Percentiles rank a stretch among this genome's conserved stretches.
These are phyloP conservation scores for Aspergillus sp. DNA, from an alignment of 2,329 filamentous ascomycete species.

Conservation along the genomic window DNA sequence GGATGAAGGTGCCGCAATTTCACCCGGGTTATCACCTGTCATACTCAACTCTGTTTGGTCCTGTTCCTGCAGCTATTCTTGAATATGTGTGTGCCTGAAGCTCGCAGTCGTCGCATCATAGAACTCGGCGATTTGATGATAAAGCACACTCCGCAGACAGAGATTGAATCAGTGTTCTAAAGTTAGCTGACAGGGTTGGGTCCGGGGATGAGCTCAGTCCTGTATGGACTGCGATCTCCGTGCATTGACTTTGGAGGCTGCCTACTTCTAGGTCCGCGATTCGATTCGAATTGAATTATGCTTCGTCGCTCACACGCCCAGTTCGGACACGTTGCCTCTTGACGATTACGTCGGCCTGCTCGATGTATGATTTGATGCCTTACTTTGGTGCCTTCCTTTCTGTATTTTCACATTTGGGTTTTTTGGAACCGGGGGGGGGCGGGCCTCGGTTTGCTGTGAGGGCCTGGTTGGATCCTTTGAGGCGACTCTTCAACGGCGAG, in stretches of 20 bases:
- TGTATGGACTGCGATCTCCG: background rate
- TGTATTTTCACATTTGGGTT: no score
- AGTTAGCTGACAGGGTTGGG: background rate
- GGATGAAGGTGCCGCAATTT: background rate
- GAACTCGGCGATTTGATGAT: background rate
- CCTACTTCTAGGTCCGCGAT: background rate
- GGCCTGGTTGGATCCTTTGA: no score
- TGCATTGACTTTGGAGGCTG: background rate
- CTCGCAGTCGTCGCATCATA: background rate
- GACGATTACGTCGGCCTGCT: background rate
- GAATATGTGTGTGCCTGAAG: background rate
- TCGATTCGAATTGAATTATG: background rate
- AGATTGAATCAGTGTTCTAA: background rate
- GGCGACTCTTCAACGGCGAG: background rate
- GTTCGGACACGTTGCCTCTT: background rate
- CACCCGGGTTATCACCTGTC: background rate
- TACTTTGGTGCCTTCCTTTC: no score
- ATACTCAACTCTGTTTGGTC: background rate
- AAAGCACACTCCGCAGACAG: background rate
- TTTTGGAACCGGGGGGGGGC: no score
- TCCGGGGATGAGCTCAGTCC: background rate
- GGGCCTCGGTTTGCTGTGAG: no score
- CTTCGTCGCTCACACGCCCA: background rate
- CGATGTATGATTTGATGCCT: background rate
- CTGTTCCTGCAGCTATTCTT: background rate